These are phyloP conservation scores for Talaromyces wortmannii DNA, from an alignment of 495 filamentous ascomycete species.

Conservation along the genomic window DNA sequence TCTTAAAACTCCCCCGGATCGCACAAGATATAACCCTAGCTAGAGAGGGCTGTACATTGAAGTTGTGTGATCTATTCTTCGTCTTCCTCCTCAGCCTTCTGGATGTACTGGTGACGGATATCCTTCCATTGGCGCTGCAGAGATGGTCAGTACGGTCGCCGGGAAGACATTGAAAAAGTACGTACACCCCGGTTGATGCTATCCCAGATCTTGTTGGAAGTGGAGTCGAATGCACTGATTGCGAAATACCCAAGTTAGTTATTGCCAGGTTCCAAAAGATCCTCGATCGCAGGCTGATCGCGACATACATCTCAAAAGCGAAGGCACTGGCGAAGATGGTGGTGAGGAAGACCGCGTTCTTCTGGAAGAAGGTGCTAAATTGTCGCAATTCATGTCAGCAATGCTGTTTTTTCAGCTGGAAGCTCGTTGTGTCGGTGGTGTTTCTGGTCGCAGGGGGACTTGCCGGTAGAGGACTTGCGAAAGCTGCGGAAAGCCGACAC, in stretches of 20 bases:
- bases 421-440: background rate
- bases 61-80: conserved; percentile 27
- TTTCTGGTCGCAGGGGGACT: background rate
- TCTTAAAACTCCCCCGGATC: background rate
- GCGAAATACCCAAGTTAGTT: background rate
- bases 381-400: conserved; percentile 11
- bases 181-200: conserved; percentile 81
- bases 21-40: background rate
- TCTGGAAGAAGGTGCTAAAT: conserved; percentile 72
- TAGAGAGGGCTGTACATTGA: background rate
- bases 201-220: conserved; percentile 83
- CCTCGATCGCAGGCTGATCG: conserved; percentile 1
- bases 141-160: conserved; percentile 21
- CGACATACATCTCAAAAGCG: conserved; percentile 82
- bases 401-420: background rate
- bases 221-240: conserved; percentile 66
- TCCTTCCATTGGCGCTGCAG: conserved; percentile 98
- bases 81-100: conserved; percentile 54
- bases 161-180: conserved; percentile 5
- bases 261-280: conserved; percentile 7
- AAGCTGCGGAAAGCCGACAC: conserved; percentile 2
- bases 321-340: conserved; percentile 83
- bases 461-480: conserved; percentile 12
- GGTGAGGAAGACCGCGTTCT: conserved; percentile 79
- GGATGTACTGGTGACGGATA: conserved; percentile 80